Evolutionary conservation across 164 flowering plant genomes (phyloP).

Genomic region (Hamamelis virginiana): DNA sequence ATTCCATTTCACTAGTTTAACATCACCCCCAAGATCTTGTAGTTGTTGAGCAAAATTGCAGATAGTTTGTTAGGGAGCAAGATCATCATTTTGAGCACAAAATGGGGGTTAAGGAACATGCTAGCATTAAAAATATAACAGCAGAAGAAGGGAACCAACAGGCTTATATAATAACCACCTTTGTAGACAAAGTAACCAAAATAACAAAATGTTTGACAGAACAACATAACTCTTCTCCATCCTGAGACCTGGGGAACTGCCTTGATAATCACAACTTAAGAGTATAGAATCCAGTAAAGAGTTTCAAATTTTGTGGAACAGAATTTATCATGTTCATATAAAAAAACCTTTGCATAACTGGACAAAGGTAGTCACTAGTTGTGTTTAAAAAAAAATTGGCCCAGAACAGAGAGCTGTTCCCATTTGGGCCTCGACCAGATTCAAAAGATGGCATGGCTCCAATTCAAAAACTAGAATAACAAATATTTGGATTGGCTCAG

Average conservation of each 20-base stretch:
- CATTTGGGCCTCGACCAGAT: neutral
- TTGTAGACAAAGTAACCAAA: too few species aligned
- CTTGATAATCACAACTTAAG: neutral
- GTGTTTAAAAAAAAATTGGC: neutral
- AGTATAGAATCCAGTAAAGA: neutral
- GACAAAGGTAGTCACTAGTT: too few species aligned
- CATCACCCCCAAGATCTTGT: conserved; percentile 76
- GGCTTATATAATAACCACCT: neutral
- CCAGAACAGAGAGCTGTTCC: neutral
- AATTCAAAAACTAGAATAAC: neutral
- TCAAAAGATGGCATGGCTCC: neutral
- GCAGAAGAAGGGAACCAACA: neutral
- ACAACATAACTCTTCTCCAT: neutral
- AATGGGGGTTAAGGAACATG: conserved; percentile 18
- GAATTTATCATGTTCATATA: neutral
- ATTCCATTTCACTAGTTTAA: conserved; percentile 71
- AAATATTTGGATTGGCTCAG: neutral
- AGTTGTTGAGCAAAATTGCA: conserved; percentile 75
- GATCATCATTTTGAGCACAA: conserved; percentile 87
- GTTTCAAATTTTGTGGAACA: neutral
- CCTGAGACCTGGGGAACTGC: neutral
- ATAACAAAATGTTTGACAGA: neutral
- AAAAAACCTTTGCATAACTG: too few species aligned
- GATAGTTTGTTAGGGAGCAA: conserved; percentile 68
- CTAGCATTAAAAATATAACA: neutral